Evolutionary conservation across 2,329 filamentous ascomycete species (phyloP).

Genomic region (Botrytis hyacinthi): DNA sequence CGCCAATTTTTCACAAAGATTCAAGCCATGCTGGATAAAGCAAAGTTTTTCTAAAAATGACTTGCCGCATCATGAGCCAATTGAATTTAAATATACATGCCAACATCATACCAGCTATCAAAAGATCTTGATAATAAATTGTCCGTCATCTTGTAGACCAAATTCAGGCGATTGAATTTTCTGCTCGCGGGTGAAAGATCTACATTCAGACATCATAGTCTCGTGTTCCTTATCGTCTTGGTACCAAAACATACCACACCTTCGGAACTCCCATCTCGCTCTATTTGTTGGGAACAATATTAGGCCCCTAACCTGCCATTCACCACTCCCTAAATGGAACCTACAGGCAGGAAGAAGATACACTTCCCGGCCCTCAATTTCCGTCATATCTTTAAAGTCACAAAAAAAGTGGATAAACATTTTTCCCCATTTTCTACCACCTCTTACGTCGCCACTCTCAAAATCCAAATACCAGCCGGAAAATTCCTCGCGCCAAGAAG

Average conservation of each 20-base stretch:
- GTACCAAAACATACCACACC: background rate
- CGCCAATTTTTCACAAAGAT: too few species aligned
- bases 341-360: background rate
- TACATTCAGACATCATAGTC: background rate
- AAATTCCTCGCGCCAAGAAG: too few species aligned
- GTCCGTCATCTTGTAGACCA: background rate
- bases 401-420: too few species aligned
- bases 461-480: too few species aligned
- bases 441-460: background rate
- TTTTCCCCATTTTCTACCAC: background rate
- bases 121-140: background rate
- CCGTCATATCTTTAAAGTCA: background rate
- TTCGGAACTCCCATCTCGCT: background rate
- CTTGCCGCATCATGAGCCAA: too few species aligned
- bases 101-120: background rate
- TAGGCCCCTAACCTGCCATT: background rate
- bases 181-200: background rate
- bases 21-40: too few species aligned
- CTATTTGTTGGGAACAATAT: background rate
- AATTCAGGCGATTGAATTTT: background rate
- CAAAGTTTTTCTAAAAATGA: too few species aligned
- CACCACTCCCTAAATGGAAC: rapidly evolving
- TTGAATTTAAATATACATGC: too few species aligned
- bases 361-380: background rate
- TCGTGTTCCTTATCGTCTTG: rapidly evolving